These are phyloP conservation scores for Termitomyces sp. DNA, from an alignment of 768 basidiomycete genomes.

Conservation along the genomic window DNA sequence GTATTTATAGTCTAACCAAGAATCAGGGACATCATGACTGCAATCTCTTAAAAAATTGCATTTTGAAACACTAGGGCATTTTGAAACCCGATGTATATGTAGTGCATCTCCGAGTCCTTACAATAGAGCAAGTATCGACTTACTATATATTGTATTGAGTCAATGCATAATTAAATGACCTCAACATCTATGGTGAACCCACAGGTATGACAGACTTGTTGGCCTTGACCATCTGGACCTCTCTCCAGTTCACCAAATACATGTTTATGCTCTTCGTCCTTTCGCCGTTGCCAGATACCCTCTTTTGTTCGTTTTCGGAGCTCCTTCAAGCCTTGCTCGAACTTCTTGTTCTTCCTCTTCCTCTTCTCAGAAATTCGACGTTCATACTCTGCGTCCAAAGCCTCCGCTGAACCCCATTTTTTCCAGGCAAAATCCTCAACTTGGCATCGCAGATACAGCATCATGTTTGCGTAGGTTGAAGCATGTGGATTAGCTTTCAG, in stretches of 20 bases:
- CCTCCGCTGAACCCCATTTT: slow-evolving; percentile 44
- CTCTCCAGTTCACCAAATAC: slow-evolving; percentile 62
- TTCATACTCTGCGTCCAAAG: slow-evolving; percentile 12
- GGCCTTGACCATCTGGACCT: slow-evolving; percentile 48
- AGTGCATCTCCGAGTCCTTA: too few species aligned
- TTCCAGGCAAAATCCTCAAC: slow-evolving; percentile 97
- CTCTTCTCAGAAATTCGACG: slow-evolving; percentile 14
- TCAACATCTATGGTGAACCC: slow-evolving; percentile 92
- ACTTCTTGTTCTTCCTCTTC: slow-evolving; percentile 68
- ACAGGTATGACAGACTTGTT: slow-evolving; percentile 83
- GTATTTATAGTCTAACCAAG: too few species aligned
- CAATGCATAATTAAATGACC: slow-evolving; percentile 28
- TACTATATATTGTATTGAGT: too few species aligned
- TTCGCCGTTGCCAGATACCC: slow-evolving; percentile 14
- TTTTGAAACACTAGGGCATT: too few species aligned
- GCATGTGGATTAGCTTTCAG: slow-evolving; percentile 78
- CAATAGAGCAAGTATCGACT: too few species aligned
- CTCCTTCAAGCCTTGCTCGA: slow-evolving; percentile 85
- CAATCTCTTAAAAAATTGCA: too few species aligned
- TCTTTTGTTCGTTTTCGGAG: slow-evolving; percentile 26
- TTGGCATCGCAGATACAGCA: slow-evolving; percentile 89
- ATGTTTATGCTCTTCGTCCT: slow-evolving; percentile 66
- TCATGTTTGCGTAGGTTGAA: slow-evolving; percentile 98
- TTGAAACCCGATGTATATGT: too few species aligned
- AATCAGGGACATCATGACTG: too few species aligned